Conservation (phyloP, 1,284 basidiomycete species). For the Ganoderma boninense region DNA sequence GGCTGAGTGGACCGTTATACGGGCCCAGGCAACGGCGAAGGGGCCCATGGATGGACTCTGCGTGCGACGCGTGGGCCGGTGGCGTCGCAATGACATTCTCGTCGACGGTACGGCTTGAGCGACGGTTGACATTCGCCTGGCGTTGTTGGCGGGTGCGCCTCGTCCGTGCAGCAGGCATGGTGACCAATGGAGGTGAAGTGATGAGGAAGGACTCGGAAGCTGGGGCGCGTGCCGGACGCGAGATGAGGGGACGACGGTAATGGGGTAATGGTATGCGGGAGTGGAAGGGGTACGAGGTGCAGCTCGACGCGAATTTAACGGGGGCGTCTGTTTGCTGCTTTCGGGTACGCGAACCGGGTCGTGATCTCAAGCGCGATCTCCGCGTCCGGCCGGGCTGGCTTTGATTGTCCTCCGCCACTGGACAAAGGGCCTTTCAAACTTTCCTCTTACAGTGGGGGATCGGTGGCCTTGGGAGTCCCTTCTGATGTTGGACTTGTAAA, state of each 20-base stretch:
- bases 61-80: background rate
- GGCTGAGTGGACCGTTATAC: slow-evolving; percentile 1
- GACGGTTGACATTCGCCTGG: background rate
- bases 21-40: background rate
- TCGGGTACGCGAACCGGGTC: background rate
- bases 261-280: background rate
- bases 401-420: background rate
- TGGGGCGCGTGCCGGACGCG: background rate
- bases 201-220: background rate
- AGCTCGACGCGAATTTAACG: background rate
- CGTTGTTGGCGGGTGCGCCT: background rate
- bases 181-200: background rate
- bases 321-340: slow-evolving; percentile 5
- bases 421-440: background rate
- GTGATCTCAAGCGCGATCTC: background rate
- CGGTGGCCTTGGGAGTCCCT: background rate
- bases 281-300: background rate
- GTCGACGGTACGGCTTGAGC: background rate
- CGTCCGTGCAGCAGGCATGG: background rate
- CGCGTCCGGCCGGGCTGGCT: background rate
- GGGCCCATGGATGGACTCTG: background rate
- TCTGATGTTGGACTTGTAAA: background rate
- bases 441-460: background rate
- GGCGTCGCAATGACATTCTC: background rate
- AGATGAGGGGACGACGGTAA: background rate